Percentiles rank a stretch among this genome's conserved stretches.
phyloP scores from a whole-genome alignment of 306 rosid genomes.

The Vigna angularis region DNA sequence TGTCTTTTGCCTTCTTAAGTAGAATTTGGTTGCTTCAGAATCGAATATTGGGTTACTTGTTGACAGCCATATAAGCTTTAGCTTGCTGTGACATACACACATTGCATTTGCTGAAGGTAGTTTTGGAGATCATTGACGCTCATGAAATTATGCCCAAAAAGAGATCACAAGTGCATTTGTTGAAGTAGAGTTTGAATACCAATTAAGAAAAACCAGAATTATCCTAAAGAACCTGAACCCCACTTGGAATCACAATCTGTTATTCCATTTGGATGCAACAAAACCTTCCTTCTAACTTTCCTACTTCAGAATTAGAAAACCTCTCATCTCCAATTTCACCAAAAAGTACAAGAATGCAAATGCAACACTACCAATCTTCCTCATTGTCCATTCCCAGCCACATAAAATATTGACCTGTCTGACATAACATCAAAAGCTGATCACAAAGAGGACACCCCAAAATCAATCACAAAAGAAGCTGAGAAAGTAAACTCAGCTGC shows the following conservation, averaged over 20 bases:
- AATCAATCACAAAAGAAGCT: constrained; percentile 35
- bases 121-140: no score
- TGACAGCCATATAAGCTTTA: constrained; percentile 45
- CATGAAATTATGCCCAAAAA: no score
- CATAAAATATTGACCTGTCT: constrained; percentile 37
- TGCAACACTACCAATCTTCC: constrained; percentile 20
- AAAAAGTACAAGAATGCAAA: constrained; percentile 35
- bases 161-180: constrained; percentile 57
- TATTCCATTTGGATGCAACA: constrained; percentile 55
- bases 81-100: constrained; percentile 50
- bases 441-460: constrained; percentile 3
- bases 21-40: constrained; percentile 70
- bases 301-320: constrained; percentile 39
- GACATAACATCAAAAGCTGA: constrained; percentile 39
- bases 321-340: constrained; percentile 44
- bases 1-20: constrained; percentile 48
- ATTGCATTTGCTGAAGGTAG: constrained; percentile 63
- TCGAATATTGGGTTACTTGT: constrained; percentile 70
- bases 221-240: constrained; percentile 73
- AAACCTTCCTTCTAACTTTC: constrained; percentile 47
- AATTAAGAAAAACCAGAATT: constrained; percentile 62
- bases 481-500: constrained; percentile 38
- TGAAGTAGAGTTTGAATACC: constrained; percentile 70
- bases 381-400: constrained; percentile 34
- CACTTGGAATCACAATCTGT: constrained; percentile 62